Percentiles rank a stretch among this genome's conserved stretches.
Evolutionary conservation across 1,284 basidiomycete species (phyloP).

Genomic region (Butyriboletus appendiculatus): DNA sequence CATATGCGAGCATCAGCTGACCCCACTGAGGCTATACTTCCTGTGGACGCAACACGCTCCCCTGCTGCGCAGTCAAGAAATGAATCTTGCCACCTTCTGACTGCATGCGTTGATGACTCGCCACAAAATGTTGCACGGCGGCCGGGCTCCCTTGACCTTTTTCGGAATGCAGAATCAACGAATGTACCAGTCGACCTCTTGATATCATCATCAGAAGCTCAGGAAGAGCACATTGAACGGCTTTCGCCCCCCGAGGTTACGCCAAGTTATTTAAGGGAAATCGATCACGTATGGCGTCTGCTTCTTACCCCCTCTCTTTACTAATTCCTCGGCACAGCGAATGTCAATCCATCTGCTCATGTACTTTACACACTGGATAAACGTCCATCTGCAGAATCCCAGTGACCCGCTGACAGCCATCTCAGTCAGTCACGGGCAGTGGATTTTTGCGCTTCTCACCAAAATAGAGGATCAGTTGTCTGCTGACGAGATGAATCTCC

Average conservation of each 20-base stretch:
- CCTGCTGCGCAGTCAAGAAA: constrained; percentile 6
- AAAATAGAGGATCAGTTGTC: constrained; percentile 72
- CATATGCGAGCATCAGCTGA: constrained; percentile 42
- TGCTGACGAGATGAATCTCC: constrained; percentile 75
- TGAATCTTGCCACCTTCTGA: neutral
- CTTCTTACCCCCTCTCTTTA: neutral
- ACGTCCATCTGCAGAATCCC: constrained; percentile 53
- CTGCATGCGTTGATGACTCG: neutral
- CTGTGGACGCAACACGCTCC: constrained; percentile 2
- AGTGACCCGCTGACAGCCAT: constrained; percentile 44
- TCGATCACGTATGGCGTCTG: constrained; percentile 59
- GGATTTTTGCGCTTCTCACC: constrained; percentile 83
- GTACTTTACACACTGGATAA: constrained; percentile 84
- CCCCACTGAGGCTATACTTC: constrained; percentile 19
- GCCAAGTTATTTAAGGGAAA: constrained; percentile 51
- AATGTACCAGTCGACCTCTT: neutral
- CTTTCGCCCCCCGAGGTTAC: constrained; percentile 36
- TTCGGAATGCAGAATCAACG: neutral
- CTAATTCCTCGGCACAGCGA: constrained; percentile 43
- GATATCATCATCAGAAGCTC: neutral
- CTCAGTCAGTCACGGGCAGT: constrained; percentile 69
- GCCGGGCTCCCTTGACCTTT: neutral
- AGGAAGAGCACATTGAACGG: neutral
- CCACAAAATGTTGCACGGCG: neutral
- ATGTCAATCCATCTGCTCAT: constrained; percentile 74